These are phyloP conservation scores for Pseudohalonectria lignicola DNA, from an alignment of 2,329 filamentous ascomycete species.

Conservation along the genomic window DNA sequence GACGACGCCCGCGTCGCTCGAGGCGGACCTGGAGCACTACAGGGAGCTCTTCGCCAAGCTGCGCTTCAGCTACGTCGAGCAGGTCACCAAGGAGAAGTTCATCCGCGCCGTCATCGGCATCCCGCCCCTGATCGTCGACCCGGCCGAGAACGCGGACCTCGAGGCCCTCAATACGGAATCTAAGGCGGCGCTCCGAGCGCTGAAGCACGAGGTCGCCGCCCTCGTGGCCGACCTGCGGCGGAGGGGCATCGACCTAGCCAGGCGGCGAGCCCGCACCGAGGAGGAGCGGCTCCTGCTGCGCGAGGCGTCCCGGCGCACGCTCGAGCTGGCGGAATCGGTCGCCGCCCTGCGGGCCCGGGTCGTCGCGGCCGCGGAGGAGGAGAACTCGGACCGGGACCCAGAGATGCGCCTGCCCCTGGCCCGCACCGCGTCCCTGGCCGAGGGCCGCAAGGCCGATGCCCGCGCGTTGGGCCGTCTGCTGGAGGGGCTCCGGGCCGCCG, in stretches of 20 bases:
- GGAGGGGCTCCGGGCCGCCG: constrained; percentile 48
- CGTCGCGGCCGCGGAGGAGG: background rate
- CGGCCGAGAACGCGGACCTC: constrained; percentile 69
- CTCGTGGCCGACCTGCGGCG: constrained; percentile 64
- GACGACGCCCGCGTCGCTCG: constrained; percentile 63
- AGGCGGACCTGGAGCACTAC: constrained; percentile 81
- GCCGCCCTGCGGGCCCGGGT: constrained; percentile 23
- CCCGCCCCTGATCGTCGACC: constrained; percentile 73
- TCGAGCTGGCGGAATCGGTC: constrained; percentile 36
- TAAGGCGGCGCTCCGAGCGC: constrained; percentile 67
- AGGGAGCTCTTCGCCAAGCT: constrained; percentile 93
- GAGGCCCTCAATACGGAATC: constrained; percentile 53
- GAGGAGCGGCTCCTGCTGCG: constrained; percentile 35
- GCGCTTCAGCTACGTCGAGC: constrained; percentile 94
- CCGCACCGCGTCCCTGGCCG: constrained; percentile 43
- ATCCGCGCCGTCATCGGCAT: constrained; percentile 86
- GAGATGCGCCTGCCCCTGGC: constrained; percentile 44
- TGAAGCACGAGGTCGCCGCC: constrained; percentile 67
- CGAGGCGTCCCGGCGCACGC: constrained; percentile 39
- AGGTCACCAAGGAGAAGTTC: constrained; percentile 98
- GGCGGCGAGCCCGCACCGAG: constrained; percentile 37
- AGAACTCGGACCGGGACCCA: constrained; percentile 17
- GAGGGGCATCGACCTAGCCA: constrained; percentile 46
- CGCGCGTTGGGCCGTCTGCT: constrained; percentile 52
- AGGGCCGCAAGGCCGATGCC: constrained; percentile 36